Base-by-base conservation (phyloP, 768 basidiomycete genomes). In the Tulasnella calospora region DNA sequence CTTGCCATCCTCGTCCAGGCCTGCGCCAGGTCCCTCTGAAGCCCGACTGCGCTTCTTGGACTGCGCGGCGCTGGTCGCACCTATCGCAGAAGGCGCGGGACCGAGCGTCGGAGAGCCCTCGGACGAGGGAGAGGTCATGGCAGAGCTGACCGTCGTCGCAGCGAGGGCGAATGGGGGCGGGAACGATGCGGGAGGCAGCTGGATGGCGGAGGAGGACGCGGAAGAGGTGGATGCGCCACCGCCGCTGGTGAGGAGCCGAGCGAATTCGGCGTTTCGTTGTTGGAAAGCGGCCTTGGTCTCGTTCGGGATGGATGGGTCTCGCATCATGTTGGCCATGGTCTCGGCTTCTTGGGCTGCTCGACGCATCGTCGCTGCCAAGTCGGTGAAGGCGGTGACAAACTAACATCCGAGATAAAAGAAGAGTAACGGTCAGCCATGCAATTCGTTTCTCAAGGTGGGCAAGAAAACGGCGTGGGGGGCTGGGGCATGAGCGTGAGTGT, bases 1-100 rank as follows among this genome's bases (percentile, higher is more conserved):
- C 81, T 89, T 87, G 83, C 90, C 92, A 82, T 87, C 87, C 71
- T 83, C 81, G 73, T 84, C 82, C n/a, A 36, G 7, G 0, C 38
- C 38, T 15, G 78, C 73, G 6, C 51, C 71, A 15, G 71, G 38
- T 72, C 38, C 71, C 38, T 72, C 44, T 4, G 71, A 72, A 2
- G 71, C 71, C 23, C 74, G n/a, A 47, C 44, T 19, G 44, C 74
- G 44, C 35, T 75, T 75, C 51, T 75, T 75, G 33, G 71, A 73
- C 30, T 46, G 44, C 9, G 46, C 74, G 30, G 44, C 41, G 21
- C 35, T 71, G 21, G 23, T 13, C 3, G 73, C 44, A 9, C 30
- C 46, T 1, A 36, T 17, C 3, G 46, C 51, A n/a, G 44, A 41
- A 7, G 30, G 41, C 15, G 21, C 36, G 7, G 36, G 38, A 35